phyloP scores from a whole-genome alignment of 768 basidiomycete species.

The Mrakia gelida region DNA sequence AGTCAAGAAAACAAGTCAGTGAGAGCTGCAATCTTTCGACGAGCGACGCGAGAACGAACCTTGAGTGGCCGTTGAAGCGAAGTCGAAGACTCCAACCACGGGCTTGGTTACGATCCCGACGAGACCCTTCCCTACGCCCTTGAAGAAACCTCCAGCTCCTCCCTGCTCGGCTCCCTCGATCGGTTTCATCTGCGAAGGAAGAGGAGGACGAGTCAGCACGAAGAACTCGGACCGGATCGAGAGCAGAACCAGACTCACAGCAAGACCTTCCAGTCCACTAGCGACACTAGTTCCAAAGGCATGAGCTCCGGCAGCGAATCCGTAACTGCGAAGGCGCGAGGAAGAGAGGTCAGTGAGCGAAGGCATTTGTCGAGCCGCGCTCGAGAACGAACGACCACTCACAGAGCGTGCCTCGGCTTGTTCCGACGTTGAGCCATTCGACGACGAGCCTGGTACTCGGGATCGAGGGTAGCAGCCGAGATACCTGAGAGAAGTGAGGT shows the following conservation, averaged over 20 bases:
- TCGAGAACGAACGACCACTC: conserved; percentile 38
- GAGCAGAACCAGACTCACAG: conserved; percentile 52
- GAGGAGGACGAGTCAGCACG: not conserved
- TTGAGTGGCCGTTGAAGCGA: conserved; percentile 90
- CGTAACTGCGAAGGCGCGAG: conserved; percentile 58
- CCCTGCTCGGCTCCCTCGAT: conserved; percentile 93
- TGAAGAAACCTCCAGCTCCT: conserved; percentile 94
- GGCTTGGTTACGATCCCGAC: conserved; percentile 98
- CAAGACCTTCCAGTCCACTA: conserved; percentile 91
- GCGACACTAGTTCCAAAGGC: conserved; percentile 89
- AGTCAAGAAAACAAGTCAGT: not conserved
- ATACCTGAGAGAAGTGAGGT: conserved; percentile 55
- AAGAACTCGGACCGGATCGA: not conserved
- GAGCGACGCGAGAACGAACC: conserved; percentile 49
- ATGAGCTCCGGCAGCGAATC: conserved; percentile 90
- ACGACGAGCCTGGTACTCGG: conserved; percentile 86
- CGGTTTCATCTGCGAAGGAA: conserved; percentile 61
- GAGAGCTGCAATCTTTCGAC: not conserved
- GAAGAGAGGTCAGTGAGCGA: too few relatives aligned
- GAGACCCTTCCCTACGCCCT: conserved; percentile 88
- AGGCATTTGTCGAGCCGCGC: not conserved
- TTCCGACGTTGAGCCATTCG: conserved; percentile 86
- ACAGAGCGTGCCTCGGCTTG: conserved; percentile 94
- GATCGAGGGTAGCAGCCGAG: conserved; percentile 93
- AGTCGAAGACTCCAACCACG: conserved; percentile 90